A percentile compares a stretch with the other conserved stretches of the same genome.
These are phyloP conservation scores for Aureobasidium sp. DNA, from an alignment of 2,329 filamentous ascomycete species.

Conservation along the genomic window DNA sequence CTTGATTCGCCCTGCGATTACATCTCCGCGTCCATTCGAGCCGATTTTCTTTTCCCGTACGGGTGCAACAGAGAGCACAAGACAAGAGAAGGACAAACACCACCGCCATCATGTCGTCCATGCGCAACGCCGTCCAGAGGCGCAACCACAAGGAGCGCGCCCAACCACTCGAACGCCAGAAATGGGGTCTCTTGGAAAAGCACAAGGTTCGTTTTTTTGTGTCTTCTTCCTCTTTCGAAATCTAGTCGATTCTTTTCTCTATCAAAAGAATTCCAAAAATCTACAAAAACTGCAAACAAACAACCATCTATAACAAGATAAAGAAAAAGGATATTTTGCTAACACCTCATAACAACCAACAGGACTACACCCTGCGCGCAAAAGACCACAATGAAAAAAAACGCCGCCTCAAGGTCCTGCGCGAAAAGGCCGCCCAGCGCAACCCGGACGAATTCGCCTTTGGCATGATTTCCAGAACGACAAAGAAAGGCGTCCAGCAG, in stretches of 20 bases:
- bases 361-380: conserved; percentile 58
- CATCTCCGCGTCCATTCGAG: background rate
- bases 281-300: too few species aligned
- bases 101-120: conserved; percentile 41
- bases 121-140: conserved; percentile 59
- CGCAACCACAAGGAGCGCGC: conserved; percentile 85
- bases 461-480: conserved; percentile 49
- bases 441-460: conserved; percentile 61
- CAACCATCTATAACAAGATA: too few species aligned
- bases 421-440: conserved; percentile 50
- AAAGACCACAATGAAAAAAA: conserved; percentile 56
- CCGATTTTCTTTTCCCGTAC: too few species aligned
- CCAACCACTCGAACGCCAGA: conserved; percentile 72
- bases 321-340: background rate
- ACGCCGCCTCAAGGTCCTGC: conserved; percentile 48
- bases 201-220: conserved; percentile 60
- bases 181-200: conserved; percentile 90
- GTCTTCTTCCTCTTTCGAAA: too few species aligned
- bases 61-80: background rate
- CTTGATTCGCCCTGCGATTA: too few species aligned
- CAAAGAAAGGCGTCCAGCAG: conserved; percentile 37
- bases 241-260: too few species aligned
- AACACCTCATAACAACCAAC: background rate
- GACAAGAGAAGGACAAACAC: background rate
- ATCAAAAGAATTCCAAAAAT: background rate